phyloP scores from a whole-genome alignment of 768 basidiomycete species.

The Suillus alpinus region DNA sequence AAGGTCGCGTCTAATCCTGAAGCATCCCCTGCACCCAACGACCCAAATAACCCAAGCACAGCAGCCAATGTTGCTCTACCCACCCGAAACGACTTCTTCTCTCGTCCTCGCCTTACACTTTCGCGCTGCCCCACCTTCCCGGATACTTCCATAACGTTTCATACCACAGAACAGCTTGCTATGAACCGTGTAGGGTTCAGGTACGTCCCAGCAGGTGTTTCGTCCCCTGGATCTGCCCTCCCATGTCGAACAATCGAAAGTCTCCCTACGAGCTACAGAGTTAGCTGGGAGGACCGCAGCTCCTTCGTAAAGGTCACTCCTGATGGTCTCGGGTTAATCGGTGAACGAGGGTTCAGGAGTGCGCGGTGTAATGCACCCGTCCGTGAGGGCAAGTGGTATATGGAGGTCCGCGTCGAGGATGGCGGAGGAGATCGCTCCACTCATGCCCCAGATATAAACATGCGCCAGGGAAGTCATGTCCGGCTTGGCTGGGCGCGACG shows the following conservation, averaged over 20 bases:
- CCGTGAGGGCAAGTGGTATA: constrained; percentile 89
- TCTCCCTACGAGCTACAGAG: constrained; percentile 62
- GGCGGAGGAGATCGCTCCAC: constrained; percentile 61
- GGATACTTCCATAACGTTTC: constrained; percentile 49
- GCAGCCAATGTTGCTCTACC: constrained; percentile 53
- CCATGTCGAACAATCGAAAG: constrained; percentile 83
- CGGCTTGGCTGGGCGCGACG: constrained; percentile 89
- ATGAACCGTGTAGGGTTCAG: constrained; percentile 78
- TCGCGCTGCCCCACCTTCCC: constrained; percentile 73
- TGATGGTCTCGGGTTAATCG: constrained; percentile 72
- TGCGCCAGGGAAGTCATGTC: constrained; percentile 74
- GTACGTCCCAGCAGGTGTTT: constrained; percentile 77
- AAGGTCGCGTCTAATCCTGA: constrained; percentile 45
- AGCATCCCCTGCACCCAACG: constrained; percentile 60
- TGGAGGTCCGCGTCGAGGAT: constrained; percentile 80
- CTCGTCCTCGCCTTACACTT: constrained; percentile 67
- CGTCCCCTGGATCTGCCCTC: constrained; percentile 50
- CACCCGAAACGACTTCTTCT: constrained; percentile 65
- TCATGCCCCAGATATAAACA: constrained; percentile 41
- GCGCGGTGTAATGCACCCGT: constrained; percentile 88
- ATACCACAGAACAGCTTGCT: constrained; percentile 67
- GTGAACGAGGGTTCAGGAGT: constrained; percentile 88
- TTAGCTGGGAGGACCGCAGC: constrained; percentile 91
- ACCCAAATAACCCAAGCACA: constrained; percentile 35
- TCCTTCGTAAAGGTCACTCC: constrained; percentile 74